Percentiles rank a stretch among this genome's conserved stretches.
These are phyloP conservation scores for Cladosporium sphaerospermum DNA, from an alignment of 2,329 filamentous ascomycete genomes.

Conservation along the genomic window DNA sequence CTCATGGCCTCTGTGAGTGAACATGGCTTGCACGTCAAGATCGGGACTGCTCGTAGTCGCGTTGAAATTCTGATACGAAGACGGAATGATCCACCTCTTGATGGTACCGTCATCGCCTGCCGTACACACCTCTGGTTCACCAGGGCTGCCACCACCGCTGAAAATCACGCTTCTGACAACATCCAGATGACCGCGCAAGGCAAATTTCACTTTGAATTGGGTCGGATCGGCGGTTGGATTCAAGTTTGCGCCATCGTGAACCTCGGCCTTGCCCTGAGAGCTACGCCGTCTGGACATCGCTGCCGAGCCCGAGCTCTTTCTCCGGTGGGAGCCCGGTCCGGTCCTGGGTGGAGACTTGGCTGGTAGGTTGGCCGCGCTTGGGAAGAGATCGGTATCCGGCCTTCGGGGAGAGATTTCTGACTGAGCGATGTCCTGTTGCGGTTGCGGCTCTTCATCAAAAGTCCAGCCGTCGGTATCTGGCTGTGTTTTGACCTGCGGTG, in stretches of 20 bases:
- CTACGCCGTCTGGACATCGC: constrained; percentile 59
- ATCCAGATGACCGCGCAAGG: constrained; percentile 84
- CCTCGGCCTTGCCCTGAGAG: constrained; percentile 53
- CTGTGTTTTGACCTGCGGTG: constrained; percentile 17
- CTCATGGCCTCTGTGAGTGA: constrained; percentile 90
- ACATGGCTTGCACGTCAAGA: constrained; percentile 85
- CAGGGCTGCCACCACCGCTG: constrained; percentile 89
- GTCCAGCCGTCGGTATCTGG: constrained; percentile 73
- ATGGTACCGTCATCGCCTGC: constrained; percentile 92
- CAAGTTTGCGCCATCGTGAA: constrained; percentile 39
- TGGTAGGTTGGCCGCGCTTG: constrained; percentile 63
- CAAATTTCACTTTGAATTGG: constrained; percentile 89
- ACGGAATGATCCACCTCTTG: constrained; percentile 93
- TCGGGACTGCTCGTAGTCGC: constrained; percentile 57
- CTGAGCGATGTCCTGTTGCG: constrained; percentile 51
- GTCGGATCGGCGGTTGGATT: constrained; percentile 57
- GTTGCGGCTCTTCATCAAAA: constrained; percentile 68
- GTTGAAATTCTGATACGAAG: constrained; percentile 61
- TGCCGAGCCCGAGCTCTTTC: constrained; percentile 64
- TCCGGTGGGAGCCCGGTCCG: constrained; percentile 61
- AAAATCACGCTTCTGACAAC: constrained; percentile 94
- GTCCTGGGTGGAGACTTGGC: constrained; percentile 71
- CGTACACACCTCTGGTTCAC: constrained; percentile 94
- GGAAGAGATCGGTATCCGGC: constrained; percentile 84
- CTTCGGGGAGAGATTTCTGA: constrained; percentile 53